A percentile compares a stretch with the other conserved stretches of the same genome.
phyloP scores from a whole-genome alignment of 805 yeast species.

The Monosporozyma servazzii region DNA sequence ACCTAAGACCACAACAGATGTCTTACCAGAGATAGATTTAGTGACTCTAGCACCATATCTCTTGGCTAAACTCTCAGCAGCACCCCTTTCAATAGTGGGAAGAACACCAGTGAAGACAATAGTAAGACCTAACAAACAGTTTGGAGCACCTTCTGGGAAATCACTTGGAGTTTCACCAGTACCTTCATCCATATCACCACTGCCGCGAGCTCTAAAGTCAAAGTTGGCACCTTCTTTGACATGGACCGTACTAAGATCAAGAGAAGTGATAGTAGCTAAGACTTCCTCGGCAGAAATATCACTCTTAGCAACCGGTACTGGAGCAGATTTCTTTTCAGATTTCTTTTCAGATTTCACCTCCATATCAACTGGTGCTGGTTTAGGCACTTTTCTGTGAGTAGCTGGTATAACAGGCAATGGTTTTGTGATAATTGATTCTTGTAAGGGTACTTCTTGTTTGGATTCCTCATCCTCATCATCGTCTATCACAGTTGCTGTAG shows the following conservation, averaged over 20 bases:
- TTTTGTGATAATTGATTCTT: not conserved
- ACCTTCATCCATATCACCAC: constrained; percentile 21
- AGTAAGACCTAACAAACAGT: constrained; percentile 80
- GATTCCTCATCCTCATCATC: not conserved
- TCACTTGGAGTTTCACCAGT: constrained; percentile 24
- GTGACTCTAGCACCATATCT: constrained; percentile 88
- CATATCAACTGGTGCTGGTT: not conserved
- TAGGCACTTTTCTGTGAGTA: not conserved
- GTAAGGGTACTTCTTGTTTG: not conserved
- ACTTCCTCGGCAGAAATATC: constrained; percentile 19
- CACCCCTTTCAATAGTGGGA: constrained; percentile 69
- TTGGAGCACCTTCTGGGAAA: constrained; percentile 74
- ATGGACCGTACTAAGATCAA: constrained; percentile 45
- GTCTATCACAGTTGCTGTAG: not conserved
- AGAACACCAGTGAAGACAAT: constrained; percentile 89
- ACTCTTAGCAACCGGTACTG: not conserved
- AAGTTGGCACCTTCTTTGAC: constrained; percentile 46
- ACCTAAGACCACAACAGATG: constrained; percentile 84
- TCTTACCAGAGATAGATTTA: constrained; percentile 73
- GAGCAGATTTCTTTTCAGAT: not conserved
- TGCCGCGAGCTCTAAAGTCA: constrained; percentile 41
- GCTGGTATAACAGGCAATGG: not conserved
- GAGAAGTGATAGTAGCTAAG: constrained; percentile 61
- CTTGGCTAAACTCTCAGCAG: constrained; percentile 68
- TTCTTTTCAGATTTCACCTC: not conserved